Conservation (phyloP, 2,329 filamentous ascomycete species). For the Trichocomaceae sp. region DNA sequence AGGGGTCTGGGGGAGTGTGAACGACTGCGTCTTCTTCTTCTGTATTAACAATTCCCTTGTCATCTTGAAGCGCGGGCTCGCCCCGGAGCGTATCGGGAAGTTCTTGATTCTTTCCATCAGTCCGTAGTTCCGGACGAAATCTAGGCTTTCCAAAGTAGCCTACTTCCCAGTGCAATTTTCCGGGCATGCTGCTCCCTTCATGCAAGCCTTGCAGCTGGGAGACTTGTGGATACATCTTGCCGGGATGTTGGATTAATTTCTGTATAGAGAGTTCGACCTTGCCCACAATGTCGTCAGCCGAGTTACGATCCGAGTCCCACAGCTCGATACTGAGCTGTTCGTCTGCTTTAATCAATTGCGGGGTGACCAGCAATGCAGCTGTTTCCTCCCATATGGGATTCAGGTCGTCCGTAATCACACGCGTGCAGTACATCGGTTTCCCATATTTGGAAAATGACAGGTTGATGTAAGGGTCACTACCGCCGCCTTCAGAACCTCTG, state of each 20-base stretch:
- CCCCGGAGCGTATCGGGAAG: conserved; percentile 68
- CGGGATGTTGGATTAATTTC: conserved; percentile 88
- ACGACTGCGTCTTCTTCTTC: conserved; percentile 75
- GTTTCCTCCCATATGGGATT: conserved; percentile 91
- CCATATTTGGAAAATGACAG: conserved; percentile 92
- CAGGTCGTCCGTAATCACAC: conserved; percentile 88
- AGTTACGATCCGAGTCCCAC: conserved; percentile 91
- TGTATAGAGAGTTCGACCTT: conserved; percentile 92
- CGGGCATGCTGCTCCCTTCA: conserved; percentile 80
- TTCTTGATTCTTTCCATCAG: conserved; percentile 74
- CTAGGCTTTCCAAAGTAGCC: conserved; percentile 90
- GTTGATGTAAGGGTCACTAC: conserved; percentile 93
- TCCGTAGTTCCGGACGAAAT: conserved; percentile 75
- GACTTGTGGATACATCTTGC: conserved; percentile 83
- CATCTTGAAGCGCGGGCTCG: conserved; percentile 72
- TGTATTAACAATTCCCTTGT: conserved; percentile 70
- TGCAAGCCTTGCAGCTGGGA: conserved; percentile 79
- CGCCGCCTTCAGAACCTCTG: conserved; percentile 74
- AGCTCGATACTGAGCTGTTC: conserved; percentile 90
- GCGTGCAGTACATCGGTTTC: conserved; percentile 95
- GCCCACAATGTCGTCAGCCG: conserved; percentile 88
- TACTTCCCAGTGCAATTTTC: conserved; percentile 91
- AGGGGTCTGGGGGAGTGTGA: conserved; percentile 87
- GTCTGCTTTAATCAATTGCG: conserved; percentile 85
- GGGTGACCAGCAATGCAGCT: conserved; percentile 75